phyloP scores from a whole-genome alignment of 805 yeast genomes.

The Candida nanaspora region DNA sequence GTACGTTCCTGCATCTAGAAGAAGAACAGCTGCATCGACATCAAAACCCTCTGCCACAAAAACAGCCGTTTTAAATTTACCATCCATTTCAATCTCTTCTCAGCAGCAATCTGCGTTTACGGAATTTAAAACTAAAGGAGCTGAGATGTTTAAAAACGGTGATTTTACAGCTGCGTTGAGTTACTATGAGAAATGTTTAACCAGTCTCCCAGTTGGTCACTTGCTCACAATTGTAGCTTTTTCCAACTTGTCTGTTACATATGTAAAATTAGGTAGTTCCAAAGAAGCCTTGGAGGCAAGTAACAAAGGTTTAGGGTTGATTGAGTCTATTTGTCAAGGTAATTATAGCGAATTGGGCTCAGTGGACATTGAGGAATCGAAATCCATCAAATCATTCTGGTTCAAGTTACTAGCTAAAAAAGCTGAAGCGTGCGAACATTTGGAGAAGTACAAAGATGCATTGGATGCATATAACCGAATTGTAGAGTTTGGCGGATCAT shows the following conservation, averaged over 20 bases:
- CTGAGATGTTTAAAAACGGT: slow-evolving; percentile 67
- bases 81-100: slow-evolving; percentile 13
- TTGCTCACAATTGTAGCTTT: slow-evolving; percentile 56
- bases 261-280: slow-evolving; percentile 64
- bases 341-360: slow-evolving; percentile 18
- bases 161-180: slow-evolving; percentile 64
- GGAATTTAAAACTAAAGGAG: slow-evolving; percentile 48
- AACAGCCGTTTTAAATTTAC: slow-evolving; percentile 6
- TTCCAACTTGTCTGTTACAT: slow-evolving; percentile 70
- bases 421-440: slow-evolving; percentile 80
- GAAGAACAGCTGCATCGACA: slow-evolving; percentile 7
- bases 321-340: slow-evolving; percentile 23
- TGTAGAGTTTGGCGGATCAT: slow-evolving; percentile 60
- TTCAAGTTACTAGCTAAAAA: slow-evolving; percentile 57
- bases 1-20: slow-evolving; percentile 21
- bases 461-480: slow-evolving; percentile 52
- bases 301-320: slow-evolving; percentile 37
- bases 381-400: slow-evolving; percentile 64
- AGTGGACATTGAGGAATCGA: slow-evolving; percentile 38
- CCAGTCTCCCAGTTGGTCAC: slow-evolving; percentile 55
- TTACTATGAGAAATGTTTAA: slow-evolving; percentile 44
- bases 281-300: slow-evolving; percentile 41
- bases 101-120: slow-evolving; percentile 29
- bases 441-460: slow-evolving; percentile 65
- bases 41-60: neutral